Evolutionary conservation across 2,329 filamentous ascomycete genomes (phyloP).

Genomic region (Ophiostoma sp.): DNA sequence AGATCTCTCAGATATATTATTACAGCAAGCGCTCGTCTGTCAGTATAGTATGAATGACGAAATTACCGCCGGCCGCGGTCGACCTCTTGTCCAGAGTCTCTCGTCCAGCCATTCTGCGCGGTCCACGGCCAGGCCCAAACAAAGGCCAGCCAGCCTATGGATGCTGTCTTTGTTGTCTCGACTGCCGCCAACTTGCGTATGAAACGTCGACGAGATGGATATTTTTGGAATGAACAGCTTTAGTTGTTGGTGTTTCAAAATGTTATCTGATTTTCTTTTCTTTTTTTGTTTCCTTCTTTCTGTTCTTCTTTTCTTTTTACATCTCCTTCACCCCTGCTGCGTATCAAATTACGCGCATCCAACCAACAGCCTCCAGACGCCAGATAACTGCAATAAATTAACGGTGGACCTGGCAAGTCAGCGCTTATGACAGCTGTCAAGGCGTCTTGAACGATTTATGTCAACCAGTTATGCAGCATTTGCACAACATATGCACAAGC

Average conservation of each 20-base stretch:
- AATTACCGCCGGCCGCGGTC: not conserved
- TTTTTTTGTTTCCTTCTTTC: not conserved
- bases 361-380: not conserved
- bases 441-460: not conserved
- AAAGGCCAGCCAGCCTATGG: slow-evolving; percentile 6
- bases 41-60: not conserved
- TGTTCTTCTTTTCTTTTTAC: not conserved
- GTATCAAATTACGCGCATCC: not conserved
- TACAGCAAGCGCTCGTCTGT: not conserved
- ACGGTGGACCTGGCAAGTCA: not conserved
- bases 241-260: not conserved
- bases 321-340: not conserved
- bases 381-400: not conserved
- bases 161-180: not conserved
- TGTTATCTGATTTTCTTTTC: slow-evolving; percentile 1
- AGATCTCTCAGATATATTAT: not conserved
- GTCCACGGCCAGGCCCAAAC: slow-evolving; percentile 15
- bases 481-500: not conserved
- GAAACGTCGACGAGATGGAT: not conserved
- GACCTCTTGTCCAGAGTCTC: not conserved
- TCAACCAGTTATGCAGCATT: not conserved
- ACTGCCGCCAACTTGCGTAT: not conserved
- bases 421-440: not conserved
- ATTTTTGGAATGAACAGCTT: slow-evolving; percentile 15
- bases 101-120: slow-evolving; percentile 14